Evolutionary conservation across 2,329 filamentous ascomycete species (phyloP).

Genomic region (Phyllachora maydis): DNA sequence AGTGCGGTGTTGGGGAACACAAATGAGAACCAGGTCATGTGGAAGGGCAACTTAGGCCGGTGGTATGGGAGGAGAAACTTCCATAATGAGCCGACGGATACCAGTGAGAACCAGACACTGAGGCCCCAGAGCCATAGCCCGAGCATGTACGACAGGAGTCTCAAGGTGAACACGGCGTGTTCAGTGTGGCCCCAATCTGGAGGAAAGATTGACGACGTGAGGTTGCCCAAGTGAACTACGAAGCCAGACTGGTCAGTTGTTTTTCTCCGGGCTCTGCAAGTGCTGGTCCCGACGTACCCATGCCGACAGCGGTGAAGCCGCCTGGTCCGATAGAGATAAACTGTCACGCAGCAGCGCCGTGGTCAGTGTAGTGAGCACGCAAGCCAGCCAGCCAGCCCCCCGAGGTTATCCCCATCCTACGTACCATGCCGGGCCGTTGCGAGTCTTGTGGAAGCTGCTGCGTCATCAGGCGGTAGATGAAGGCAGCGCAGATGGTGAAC

Average conservation of each 20-base stretch:
- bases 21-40: constrained; percentile 76
- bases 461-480: constrained; percentile 74
- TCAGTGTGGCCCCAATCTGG: constrained; percentile 17
- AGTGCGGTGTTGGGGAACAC: constrained; percentile 65
- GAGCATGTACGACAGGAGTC: constrained; percentile 33
- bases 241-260: no score
- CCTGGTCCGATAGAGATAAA: constrained; percentile 68
- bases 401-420: no score
- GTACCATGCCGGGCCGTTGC: constrained; percentile 51
- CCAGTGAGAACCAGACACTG: constrained; percentile 70
- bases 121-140: constrained; percentile 68
- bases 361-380: no score
- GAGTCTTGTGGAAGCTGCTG: constrained; percentile 63
- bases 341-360: constrained; percentile 10
- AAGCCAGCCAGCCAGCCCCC: no score
- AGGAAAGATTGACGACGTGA: constrained; percentile 20
- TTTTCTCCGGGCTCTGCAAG: not conserved
- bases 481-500: constrained; percentile 68
- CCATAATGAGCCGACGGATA: constrained; percentile 57
- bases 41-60: constrained; percentile 40
- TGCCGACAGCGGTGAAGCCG: constrained; percentile 30
- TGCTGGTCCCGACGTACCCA: constrained; percentile 11
- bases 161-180: constrained; percentile 20
- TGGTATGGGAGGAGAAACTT: constrained; percentile 35
- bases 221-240: constrained; percentile 21